Conservation (phyloP, 2,329 filamentous ascomycete genomes). For the Phyllachora maydis region DNA sequence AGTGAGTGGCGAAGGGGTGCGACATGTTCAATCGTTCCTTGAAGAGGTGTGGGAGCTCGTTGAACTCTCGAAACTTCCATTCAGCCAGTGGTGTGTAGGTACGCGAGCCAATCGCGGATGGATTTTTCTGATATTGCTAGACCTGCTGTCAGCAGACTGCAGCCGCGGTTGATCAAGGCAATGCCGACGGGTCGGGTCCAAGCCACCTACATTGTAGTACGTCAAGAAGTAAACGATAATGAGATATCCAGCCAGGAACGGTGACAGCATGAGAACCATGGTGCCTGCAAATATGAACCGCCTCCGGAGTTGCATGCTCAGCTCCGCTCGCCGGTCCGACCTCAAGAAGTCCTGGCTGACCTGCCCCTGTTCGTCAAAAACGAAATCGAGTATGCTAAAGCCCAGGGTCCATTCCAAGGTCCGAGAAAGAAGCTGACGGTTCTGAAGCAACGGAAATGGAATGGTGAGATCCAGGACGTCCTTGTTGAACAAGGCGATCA, state of each 20-base stretch:
- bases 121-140: constrained; percentile 88
- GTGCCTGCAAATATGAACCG: constrained; percentile 69
- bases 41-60: constrained; percentile 85
- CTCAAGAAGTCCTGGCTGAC: constrained; percentile 73
- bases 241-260: constrained; percentile 72
- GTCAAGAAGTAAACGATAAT: constrained; percentile 82
- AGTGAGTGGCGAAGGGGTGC: constrained; percentile 77
- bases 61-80: constrained; percentile 98
- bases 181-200: too few relatives aligned
- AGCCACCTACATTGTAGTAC: constrained; percentile 58
- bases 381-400: constrained; percentile 77
- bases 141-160: too few relatives aligned
- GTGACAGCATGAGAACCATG: constrained; percentile 71
- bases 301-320: constrained; percentile 58
- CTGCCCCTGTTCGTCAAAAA: constrained; percentile 79
- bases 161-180: too few relatives aligned
- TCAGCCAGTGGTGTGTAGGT: constrained; percentile 85
- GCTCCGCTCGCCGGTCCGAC: constrained; percentile 54
- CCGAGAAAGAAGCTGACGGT: constrained; percentile 67
- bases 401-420: constrained; percentile 86
- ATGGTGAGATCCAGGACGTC: constrained; percentile 77
- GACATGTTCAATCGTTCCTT: constrained; percentile 83
- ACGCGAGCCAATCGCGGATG: constrained; percentile 65
- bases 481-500: constrained; percentile 95
- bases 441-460: constrained; percentile 63